Conservation (phyloP, 1,284 basidiomycete genomes). For the Omphalotus olearius region DNA sequence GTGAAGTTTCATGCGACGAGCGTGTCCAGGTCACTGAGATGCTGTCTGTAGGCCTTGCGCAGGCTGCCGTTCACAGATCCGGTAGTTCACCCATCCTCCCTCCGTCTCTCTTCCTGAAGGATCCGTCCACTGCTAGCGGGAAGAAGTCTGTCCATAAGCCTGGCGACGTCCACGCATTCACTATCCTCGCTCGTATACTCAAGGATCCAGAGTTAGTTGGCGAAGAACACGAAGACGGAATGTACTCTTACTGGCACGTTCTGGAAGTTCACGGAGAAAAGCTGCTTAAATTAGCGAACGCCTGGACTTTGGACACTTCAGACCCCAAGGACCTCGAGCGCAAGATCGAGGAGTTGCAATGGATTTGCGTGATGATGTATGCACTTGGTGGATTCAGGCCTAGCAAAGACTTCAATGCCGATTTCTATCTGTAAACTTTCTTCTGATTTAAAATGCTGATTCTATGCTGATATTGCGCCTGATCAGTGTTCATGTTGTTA, state of each 20-base stretch:
- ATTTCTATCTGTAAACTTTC: conserved; percentile 41
- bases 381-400: conserved; percentile 34
- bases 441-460: not conserved
- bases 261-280: conserved; percentile 33
- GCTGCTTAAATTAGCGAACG: conserved; percentile 38
- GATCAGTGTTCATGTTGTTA: conserved; percentile 50
- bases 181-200: conserved; percentile 42
- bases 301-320: conserved; percentile 41
- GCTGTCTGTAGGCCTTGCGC: conserved; percentile 35
- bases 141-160: conserved; percentile 18
- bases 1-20: conserved; percentile 28
- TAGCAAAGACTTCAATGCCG: conserved; percentile 33
- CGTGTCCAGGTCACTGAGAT: not conserved
- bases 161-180: conserved; percentile 32
- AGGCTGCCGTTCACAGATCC: conserved; percentile 34
- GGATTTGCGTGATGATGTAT: conserved; percentile 38
- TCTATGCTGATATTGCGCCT: not conserved
- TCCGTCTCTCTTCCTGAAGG: conserved; percentile 12
- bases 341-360: conserved; percentile 46
- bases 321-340: conserved; percentile 31
- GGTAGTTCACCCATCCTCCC: conserved; percentile 21
- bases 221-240: conserved; percentile 18
- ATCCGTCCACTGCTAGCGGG: conserved; percentile 8
- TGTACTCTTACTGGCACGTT: conserved; percentile 22
- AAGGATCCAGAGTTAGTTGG: conserved; percentile 35